A percentile compares a stretch with the other conserved stretches of the same genome.
Evolutionary conservation across 225 moss, liverwort and hornwort genomes (phyloP).

Genomic region (Physcomitrium patens): DNA sequence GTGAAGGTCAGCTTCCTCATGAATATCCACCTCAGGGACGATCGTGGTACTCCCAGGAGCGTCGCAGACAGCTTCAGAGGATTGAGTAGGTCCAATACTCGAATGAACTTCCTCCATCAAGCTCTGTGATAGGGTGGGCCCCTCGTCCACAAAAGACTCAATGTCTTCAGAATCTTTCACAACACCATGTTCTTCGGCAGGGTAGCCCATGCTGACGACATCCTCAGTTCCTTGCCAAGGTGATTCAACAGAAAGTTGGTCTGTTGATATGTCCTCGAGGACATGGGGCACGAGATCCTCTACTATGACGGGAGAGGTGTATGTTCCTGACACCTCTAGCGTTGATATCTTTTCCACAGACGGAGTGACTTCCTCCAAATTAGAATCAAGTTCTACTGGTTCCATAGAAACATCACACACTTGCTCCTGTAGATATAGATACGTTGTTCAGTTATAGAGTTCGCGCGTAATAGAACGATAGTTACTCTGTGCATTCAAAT

Average conservation of each 20-base stretch:
- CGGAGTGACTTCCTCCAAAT: neutral
- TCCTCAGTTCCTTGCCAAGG: slow-evolving; percentile 14
- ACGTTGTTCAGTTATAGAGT: neutral
- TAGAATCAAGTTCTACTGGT: neutral
- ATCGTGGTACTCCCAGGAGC: neutral
- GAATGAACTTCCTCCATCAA: neutral
- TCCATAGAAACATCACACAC: neutral
- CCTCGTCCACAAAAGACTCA: neutral
- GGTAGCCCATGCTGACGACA: neutral
- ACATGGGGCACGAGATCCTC: neutral
- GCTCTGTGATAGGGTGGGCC: slow-evolving; percentile 11
- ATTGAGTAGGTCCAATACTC: neutral
- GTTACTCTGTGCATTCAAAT: neutral
- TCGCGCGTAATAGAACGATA: too few species aligned
- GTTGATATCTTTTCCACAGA: neutral
- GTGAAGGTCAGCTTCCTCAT: neutral
- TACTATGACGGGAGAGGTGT: neutral
- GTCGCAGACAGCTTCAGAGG: neutral
- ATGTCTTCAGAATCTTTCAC: slow-evolving; percentile 4
- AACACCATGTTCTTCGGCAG: neutral
- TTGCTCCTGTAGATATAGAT: slow-evolving; percentile 24
- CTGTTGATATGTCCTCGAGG: neutral
- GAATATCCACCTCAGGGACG: neutral
- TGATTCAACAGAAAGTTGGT: neutral
- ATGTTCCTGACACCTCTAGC: neutral